Evolutionary conservation across 2,329 filamentous ascomycete species (phyloP).

Genomic region (Alternaria conjuncta): DNA sequence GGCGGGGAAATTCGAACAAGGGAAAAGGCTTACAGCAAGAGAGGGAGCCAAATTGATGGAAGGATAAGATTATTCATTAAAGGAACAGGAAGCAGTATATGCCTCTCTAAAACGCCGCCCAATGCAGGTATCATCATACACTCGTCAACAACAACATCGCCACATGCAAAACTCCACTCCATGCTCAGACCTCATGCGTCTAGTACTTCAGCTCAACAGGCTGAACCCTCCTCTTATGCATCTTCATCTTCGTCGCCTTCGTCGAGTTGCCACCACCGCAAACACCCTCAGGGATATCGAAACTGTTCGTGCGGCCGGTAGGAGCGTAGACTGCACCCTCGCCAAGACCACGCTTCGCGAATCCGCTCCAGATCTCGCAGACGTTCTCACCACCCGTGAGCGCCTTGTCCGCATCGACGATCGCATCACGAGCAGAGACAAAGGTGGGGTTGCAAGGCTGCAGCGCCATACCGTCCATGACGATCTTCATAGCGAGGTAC

Average conservation of each 20-base stretch:
- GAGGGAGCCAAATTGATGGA: background rate
- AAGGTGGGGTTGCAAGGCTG: conserved; percentile 65
- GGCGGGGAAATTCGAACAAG: too few species aligned
- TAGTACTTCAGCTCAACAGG: background rate
- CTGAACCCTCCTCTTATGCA: background rate
- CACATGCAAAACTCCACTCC: background rate
- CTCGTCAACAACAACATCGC: background rate
- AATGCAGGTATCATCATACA: conserved; percentile 1
- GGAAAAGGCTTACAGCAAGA: too few species aligned
- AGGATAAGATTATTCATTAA: background rate
- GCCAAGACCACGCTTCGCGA: conserved; percentile 65
- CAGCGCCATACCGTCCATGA: conserved; percentile 60
- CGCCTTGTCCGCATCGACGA: conserved; percentile 61
- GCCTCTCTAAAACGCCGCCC: background rate
- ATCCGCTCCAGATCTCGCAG: conserved; percentile 62
- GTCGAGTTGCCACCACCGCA: conserved; percentile 6
- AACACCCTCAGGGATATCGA: conserved; percentile 29
- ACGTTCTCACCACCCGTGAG: conserved; percentile 60
- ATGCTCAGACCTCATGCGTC: background rate
- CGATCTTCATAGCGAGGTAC: conserved; percentile 60
- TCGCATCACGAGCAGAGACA: conserved; percentile 60
- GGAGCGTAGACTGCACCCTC: conserved; percentile 32
- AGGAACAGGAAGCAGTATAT: background rate
- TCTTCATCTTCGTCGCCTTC: background rate
- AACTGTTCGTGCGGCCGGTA: conserved; percentile 27